Evolutionary conservation across 2,329 filamentous ascomycete species (phyloP).

Genomic region (Fusarium buharicum): DNA sequence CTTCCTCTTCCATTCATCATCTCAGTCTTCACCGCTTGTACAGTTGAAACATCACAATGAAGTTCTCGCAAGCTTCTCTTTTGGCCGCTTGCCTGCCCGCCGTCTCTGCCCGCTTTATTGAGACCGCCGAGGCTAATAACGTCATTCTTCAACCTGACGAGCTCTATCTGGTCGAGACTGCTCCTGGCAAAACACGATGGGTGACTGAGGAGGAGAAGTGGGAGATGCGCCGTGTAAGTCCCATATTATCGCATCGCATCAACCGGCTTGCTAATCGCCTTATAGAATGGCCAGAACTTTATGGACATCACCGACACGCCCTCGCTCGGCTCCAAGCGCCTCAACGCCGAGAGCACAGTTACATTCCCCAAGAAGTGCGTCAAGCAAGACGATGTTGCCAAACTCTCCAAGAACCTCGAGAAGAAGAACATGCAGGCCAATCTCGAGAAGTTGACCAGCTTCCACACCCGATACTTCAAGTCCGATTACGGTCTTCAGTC

Average conservation of each 20-base stretch:
- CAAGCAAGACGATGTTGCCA: conserved; percentile 72
- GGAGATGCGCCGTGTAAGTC: conserved; percentile 80
- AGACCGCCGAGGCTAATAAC: conserved; percentile 61
- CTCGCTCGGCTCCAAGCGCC: conserved; percentile 62
- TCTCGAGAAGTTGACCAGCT: conserved; percentile 80
- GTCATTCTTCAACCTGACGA: conserved; percentile 58
- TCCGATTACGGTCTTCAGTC: conserved; percentile 83
- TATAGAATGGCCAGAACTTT: conserved; percentile 85
- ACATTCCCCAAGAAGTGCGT: conserved; percentile 75
- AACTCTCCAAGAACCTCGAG: conserved; percentile 74
- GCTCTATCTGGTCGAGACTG: conserved; percentile 80
- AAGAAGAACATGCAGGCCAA: conserved; percentile 82
- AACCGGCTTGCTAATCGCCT: conserved; percentile 9
- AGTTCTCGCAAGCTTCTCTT: conserved; percentile 62
- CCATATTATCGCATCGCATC: background rate
- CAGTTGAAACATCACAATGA: conserved; percentile 55
- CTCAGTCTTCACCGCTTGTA: background rate
- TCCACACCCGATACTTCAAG: conserved; percentile 86
- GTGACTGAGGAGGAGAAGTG: conserved; percentile 96
- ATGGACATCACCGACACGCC: conserved; percentile 90
- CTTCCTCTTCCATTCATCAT: conserved; percentile 20
- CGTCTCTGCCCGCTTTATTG: conserved; percentile 66
- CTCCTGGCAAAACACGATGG: conserved; percentile 85
- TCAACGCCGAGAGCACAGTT: conserved; percentile 48
- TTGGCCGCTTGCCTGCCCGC: conserved; percentile 66